These are phyloP conservation scores for Diophrys appendiculata DNA, from an alignment of 73 alveolate genomes.

Conservation along the genomic window DNA sequence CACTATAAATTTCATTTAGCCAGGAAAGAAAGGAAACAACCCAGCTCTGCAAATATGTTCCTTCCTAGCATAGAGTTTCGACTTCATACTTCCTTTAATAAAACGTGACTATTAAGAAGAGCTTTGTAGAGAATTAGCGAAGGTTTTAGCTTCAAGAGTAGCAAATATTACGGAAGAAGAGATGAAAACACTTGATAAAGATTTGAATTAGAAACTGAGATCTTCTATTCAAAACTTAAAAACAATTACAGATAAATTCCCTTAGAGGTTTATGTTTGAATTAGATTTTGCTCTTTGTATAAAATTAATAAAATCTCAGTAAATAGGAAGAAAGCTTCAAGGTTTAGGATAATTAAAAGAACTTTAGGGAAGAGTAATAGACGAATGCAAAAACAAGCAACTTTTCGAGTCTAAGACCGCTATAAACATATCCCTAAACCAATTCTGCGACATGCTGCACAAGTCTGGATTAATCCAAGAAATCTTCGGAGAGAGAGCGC, in stretches of 20 bases:
- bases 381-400: not conserved
- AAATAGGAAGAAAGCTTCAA: not conserved
- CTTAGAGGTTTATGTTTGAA: not conserved
- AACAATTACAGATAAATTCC: not conserved
- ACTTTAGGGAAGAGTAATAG: not conserved
- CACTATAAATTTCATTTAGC: not conserved
- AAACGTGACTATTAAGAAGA: constrained; percentile 1
- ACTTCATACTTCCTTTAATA: not conserved
- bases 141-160: constrained; percentile 39
- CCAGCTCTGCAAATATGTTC: constrained; percentile 22
- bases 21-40: not conserved
- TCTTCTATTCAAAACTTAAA: too few species aligned
- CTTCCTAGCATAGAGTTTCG: not conserved
- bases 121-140: constrained; percentile 15
- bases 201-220: constrained; percentile 5
- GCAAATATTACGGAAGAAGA: constrained; percentile 58
- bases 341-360: not conserved
- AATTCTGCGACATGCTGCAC: not conserved
- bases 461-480: not conserved
- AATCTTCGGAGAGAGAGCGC: constrained; percentile 42
- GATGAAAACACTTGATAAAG: constrained; percentile 70
- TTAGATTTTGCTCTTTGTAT: not conserved
- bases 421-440: not conserved
- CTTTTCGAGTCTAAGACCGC: not conserved
- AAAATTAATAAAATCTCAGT: not conserved